phyloP scores from a whole-genome alignment of 257 asterid species.

The Galeopsis tetrahit region DNA sequence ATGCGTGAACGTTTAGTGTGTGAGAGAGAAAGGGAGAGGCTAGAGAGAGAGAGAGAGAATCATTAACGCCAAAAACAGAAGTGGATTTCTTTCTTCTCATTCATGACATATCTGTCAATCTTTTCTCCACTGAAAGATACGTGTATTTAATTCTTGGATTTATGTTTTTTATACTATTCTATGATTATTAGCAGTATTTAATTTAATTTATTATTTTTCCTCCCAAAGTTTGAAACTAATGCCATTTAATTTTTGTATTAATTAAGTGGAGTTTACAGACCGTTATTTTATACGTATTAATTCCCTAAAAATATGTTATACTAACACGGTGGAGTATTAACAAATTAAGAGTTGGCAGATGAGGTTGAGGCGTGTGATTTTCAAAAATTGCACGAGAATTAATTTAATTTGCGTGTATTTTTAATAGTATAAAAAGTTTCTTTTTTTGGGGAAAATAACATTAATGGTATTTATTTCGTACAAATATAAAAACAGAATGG shows the following conservation, averaged over 20 bases:
- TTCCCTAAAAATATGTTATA: neutral
- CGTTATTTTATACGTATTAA: neutral
- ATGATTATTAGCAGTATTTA: neutral
- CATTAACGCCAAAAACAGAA: slow-evolving; percentile 29
- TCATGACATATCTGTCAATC: slow-evolving; percentile 40
- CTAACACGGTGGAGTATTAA: neutral
- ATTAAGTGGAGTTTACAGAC: slow-evolving; percentile 6
- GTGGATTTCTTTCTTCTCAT: slow-evolving; percentile 40
- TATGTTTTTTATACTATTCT: slow-evolving; percentile 9
- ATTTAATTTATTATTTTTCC: neutral
- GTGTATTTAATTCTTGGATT: slow-evolving; percentile 36
- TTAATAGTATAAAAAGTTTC: no score
- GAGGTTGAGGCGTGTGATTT: neutral
- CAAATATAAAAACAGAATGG: neutral
- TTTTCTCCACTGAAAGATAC: slow-evolving; percentile 37
- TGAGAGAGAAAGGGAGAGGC: slow-evolving; percentile 30
- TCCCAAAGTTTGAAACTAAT: neutral
- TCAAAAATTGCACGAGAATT: no score
- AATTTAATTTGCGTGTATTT: no score
- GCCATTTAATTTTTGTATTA: neutral
- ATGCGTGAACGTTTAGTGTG: slow-evolving; percentile 32
- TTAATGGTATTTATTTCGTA: neutral
- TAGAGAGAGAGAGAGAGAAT: slow-evolving; percentile 1
- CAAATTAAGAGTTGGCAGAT: neutral
- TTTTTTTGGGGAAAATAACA: neutral